Evolutionary conservation across 2,329 filamentous ascomycete species (phyloP).

Genomic region (Chrysosporium keratinophilum): DNA sequence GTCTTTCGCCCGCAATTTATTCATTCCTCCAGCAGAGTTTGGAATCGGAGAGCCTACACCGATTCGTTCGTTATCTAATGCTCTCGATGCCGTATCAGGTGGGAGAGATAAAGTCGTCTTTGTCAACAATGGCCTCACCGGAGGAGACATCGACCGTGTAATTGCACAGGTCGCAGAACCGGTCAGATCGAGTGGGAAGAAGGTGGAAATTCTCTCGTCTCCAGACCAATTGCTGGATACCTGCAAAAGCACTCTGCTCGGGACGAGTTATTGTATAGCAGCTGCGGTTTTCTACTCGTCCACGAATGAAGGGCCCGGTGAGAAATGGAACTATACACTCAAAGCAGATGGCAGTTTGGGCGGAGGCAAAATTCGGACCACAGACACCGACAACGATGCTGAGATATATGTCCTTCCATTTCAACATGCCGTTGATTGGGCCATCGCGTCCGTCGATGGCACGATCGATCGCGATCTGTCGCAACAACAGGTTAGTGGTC

Average conservation of each 20-base stretch:
- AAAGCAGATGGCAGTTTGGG: constrained; percentile 64
- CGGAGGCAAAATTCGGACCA: constrained; percentile 47
- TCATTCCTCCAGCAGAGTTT: constrained; percentile 63
- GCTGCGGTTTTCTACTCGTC: constrained; percentile 67
- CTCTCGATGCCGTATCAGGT: constrained; percentile 47
- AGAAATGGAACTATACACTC: constrained; percentile 78
- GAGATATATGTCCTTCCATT: constrained; percentile 70
- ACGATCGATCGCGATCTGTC: neutral
- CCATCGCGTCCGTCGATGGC: constrained; percentile 51
- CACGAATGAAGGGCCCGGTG: constrained; percentile 55
- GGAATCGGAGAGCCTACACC: constrained; percentile 57
- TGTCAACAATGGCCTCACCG: constrained; percentile 60
- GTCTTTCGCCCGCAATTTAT: constrained; percentile 67
- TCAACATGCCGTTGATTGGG: constrained; percentile 64
- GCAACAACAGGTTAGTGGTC: neutral
- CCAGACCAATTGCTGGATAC: constrained; percentile 50
- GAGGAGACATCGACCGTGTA: constrained; percentile 61
- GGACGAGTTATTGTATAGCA: constrained; percentile 61
- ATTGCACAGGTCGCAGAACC: constrained; percentile 53
- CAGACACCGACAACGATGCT: constrained; percentile 56
- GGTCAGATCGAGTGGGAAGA: constrained; percentile 34
- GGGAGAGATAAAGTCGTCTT: constrained; percentile 63
- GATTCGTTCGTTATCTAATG: constrained; percentile 55
- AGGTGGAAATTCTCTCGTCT: constrained; percentile 44
- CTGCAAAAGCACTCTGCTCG: constrained; percentile 55